phyloP scores from a whole-genome alignment of 2,329 filamentous ascomycete genomes.

The Ciborinia camelliae region DNA sequence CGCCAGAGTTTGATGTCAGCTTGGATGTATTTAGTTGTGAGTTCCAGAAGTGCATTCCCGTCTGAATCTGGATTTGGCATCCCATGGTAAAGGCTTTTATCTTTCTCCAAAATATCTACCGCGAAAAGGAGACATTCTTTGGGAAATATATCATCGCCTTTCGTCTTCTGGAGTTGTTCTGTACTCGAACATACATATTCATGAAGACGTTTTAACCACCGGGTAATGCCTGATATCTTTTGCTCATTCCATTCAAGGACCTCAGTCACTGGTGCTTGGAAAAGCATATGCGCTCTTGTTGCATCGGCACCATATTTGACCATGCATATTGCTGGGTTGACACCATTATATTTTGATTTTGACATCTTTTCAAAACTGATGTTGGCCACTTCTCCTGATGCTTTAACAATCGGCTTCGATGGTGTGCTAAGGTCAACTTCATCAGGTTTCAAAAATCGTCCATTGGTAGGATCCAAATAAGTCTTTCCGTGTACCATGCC shows the following conservation, averaged over 20 bases:
- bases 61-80: background rate
- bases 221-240: conserved; percentile 76
- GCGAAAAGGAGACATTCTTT: background rate
- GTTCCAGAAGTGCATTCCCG: conserved; percentile 33
- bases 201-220: conserved; percentile 69
- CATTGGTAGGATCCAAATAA: conserved; percentile 68
- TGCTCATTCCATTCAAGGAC: conserved; percentile 83
- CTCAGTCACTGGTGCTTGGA: conserved; percentile 80
- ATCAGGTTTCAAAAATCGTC: conserved; percentile 71
- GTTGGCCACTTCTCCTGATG: conserved; percentile 55
- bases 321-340: conserved; percentile 74
- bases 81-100: background rate
- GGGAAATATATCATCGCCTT: background rate
- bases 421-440: conserved; percentile 65
- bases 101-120: background rate
- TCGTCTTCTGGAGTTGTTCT: background rate
- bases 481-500: conserved; percentile 93
- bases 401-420: conserved; percentile 56
- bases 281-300: conserved; percentile 81
- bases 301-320: conserved; percentile 76
- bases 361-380: conserved; percentile 88
- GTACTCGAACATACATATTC: conserved; percentile 20
- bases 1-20: conserved; percentile 51
- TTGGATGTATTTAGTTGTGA: background rate
- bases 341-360: conserved; percentile 90